A percentile compares a stretch with the other conserved stretches of the same genome.
These are phyloP conservation scores for Aspergillus steynii DNA, from an alignment of 495 filamentous ascomycete genomes.

Conservation along the genomic window DNA sequence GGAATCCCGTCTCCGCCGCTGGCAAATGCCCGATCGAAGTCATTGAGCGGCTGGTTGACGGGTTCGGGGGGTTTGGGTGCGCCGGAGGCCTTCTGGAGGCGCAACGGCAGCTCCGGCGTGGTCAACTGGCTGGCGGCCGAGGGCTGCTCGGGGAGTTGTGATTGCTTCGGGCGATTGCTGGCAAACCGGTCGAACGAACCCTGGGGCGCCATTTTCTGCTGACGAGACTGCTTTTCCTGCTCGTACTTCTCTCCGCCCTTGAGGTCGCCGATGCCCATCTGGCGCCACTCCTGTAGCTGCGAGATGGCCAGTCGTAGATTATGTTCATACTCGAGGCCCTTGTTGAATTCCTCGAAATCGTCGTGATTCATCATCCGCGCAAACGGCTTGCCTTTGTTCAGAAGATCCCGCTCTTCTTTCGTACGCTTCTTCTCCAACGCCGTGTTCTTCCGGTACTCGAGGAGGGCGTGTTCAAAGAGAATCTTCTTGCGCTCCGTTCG, in stretches of 20 bases:
- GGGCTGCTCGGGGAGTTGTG: constrained; percentile 65
- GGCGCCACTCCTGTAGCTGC: constrained; percentile 93
- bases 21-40: constrained; percentile 46
- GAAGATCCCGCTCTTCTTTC: constrained; percentile 87
- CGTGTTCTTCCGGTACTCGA: constrained; percentile 89
- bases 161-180: constrained; percentile 52
- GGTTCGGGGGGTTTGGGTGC: constrained; percentile 35
- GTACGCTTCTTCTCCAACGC: constrained; percentile 90
- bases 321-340: constrained; percentile 83
- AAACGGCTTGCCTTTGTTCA: constrained; percentile 93
- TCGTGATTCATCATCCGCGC: constrained; percentile 93
- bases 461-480: constrained; percentile 89
- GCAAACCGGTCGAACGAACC: constrained; percentile 81
- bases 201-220: constrained; percentile 67
- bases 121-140: constrained; percentile 71
- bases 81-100: constrained; percentile 46
- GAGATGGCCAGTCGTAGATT: constrained; percentile 86
- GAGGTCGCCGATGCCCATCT: constrained; percentile 77
- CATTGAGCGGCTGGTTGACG: constrained; percentile 35
- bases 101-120: constrained; percentile 71
- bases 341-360: constrained; percentile 84
- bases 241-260: constrained; percentile 93
- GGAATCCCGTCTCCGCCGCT: constrained; percentile 37
- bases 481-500: constrained; percentile 95
- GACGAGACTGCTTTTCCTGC: constrained; percentile 76